Evolutionary conservation across 1,284 basidiomycete species (phyloP), one percentile per base, ranked within the genome.

Genomic region (Inonotus hispidus): DNA sequence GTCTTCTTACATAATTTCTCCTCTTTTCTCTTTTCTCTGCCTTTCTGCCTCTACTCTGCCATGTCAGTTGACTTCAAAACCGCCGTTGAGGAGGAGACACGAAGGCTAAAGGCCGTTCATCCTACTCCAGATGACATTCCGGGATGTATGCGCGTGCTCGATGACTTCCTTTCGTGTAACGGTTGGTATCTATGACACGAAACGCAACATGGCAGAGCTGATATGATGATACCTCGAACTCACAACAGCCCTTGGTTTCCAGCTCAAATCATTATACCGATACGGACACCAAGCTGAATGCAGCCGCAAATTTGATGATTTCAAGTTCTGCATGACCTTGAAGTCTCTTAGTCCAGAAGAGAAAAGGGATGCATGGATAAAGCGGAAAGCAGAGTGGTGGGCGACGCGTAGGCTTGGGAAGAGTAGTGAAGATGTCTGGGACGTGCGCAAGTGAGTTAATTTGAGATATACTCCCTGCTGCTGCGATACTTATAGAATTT

Each of bases 391-490:
- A 0, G 93, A 97, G 71, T 93, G 90, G 90, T 95, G 92, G 91
- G 94, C 95, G 2, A 76, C 79, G 38, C 77, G 92, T 54, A 76
- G 94, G 54, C 71, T 92, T 11, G 79, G 75, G 10, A 85, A 83
- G 69, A 94, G 92, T 72, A 93, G 91, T 62, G 96, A 99, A 75
- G 92, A 95, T 70, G 87, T 99, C 2, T 99, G 96, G 96, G 87
- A 92, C 65, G 79, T 91, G 23, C 77, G 95, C 70, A 83, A 77
- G 93, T 94, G 71, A 67, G 81, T 78, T 10, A 11, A 14, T 5
- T 1, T 7, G 19, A 6, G 3, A 14, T 43, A 7, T 43, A 14
- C 2, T 8, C 8, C 32, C 8, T 32, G 32, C 8, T 32, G 4
- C 32, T 32, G 32, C 3, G 8, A 32, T 32, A 8, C 32, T 32